Evolutionary conservation across 1,284 basidiomycete species (phyloP), one percentile per base, ranked within the genome.

Genomic region (Vanrija sp.): DNA sequence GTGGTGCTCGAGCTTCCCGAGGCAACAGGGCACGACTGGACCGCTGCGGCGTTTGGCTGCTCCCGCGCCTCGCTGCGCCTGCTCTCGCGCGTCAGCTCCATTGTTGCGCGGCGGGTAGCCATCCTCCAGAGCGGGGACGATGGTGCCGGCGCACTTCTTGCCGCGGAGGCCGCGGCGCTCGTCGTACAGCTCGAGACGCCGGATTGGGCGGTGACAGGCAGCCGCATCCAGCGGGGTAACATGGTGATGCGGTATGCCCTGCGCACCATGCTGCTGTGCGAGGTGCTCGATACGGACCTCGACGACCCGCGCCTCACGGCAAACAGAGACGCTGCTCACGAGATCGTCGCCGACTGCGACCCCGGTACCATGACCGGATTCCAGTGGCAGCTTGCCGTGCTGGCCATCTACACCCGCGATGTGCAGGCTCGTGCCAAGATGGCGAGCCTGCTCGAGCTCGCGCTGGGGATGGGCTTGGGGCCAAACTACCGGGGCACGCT

Each of bases 41-140:
- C 62, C 25, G 63, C 62, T 43, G 43, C 53, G 4, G 62, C 62
- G 19, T 52, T 62, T 34, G 63, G 63, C 8, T 49, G 59, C 19
- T 55, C 58, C 5, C 55, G 63, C 9, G 46, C 46, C 2, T 53
- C 54, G 18, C 55, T 64, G 52, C 44, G 50, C 40, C 43, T 54
- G 23, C 46, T 62, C 26, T 55, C 51, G 7, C 49, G 47, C 5
- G 60, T 64, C 23, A 60, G 55, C 42, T 46, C 46, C 38, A 46
- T 65, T 25, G 57, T 65, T 16, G 46, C 46, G n/a, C 44, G 49
- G 10, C 60, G 55, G 14, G 51, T 52, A 7, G 28, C 40, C 12
- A 21, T 56, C 18, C 34, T 56, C 15, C 55, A 50, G 6, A 38
- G 44, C 3, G 56, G 56, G 43, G 48, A 43, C 9, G 50, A 56